A percentile compares a stretch with the other conserved stretches of the same genome.
Conservation (phyloP, 2,329 filamentous ascomycete genomes). For the Verticillium isaacii region DNA sequence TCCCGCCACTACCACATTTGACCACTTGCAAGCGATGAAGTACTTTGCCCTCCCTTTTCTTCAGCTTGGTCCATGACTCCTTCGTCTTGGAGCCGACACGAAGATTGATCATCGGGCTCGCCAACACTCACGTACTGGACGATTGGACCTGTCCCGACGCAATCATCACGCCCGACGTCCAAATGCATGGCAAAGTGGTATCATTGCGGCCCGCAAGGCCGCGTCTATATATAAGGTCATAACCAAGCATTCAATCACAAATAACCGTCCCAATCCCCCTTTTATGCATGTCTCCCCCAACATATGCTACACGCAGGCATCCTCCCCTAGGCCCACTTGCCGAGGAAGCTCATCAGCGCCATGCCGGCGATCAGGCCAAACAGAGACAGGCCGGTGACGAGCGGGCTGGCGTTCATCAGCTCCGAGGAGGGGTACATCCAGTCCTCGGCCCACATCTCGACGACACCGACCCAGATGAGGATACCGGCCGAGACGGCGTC, state of each 20-base stretch:
- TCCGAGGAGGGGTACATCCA: conserved; percentile 56
- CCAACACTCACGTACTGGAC: too few relatives aligned
- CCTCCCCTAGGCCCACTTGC: conserved; percentile 58
- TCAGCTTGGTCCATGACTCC: too few relatives aligned
- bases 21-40: too few relatives aligned
- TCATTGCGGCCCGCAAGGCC: neutral
- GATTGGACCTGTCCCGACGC: too few relatives aligned
- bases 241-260: neutral
- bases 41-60: too few relatives aligned
- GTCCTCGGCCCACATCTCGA: conserved; percentile 75
- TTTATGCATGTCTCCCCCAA: neutral
- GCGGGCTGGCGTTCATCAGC: conserved; percentile 43
- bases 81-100: too few relatives aligned
- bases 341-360: conserved; percentile 66
- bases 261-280: neutral
- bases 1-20: too few relatives aligned
- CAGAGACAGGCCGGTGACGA: conserved; percentile 45
- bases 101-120: too few relatives aligned
- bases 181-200: neutral
- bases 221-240: neutral
- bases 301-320: too few relatives aligned
- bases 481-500: conserved; percentile 73
- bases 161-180: neutral
- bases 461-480: conserved; percentile 72
- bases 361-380: conserved; percentile 56